These are phyloP conservation scores for Fusarium cicatricum DNA, from an alignment of 2,329 filamentous ascomycete species.

Conservation along the genomic window DNA sequence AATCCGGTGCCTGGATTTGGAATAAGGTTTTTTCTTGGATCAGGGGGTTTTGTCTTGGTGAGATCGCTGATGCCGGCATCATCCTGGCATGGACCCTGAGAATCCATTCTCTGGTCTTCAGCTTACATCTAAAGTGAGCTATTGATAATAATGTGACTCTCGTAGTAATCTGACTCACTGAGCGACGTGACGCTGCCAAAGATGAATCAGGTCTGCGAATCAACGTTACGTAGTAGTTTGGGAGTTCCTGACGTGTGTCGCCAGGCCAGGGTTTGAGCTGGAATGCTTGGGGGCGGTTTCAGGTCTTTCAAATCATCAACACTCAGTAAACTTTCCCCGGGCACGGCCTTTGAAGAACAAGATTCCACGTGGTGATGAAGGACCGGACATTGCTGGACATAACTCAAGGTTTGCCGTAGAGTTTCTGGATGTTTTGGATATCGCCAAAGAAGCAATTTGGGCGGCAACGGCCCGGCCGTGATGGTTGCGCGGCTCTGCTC, in stretches of 20 bases:
- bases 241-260: not conserved
- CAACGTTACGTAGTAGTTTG: not conserved
- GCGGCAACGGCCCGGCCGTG: conserved; percentile 1
- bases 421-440: not conserved
- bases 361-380: not conserved
- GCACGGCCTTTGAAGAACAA: not conserved
- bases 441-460: not conserved
- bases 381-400: not conserved
- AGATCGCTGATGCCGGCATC: not conserved
- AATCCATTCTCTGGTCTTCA: not conserved
- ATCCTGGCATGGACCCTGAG: conserved; percentile 2
- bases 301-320: not conserved
- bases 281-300: not conserved
- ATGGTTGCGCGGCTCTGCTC: not conserved
- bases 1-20: not conserved
- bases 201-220: not conserved
- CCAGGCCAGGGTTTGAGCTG: not conserved
- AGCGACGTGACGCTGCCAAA: not conserved
- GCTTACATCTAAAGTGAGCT: not conserved
- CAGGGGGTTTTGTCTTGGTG: not conserved
- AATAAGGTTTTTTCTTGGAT: conserved; percentile 2
- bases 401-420: no score
- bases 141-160: not conserved
- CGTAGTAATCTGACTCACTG: not conserved
- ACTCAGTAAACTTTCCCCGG: not conserved